These are phyloP conservation scores for Talaromyces sp. DNA, from an alignment of 2,329 filamentous ascomycete genomes.

Conservation along the genomic window DNA sequence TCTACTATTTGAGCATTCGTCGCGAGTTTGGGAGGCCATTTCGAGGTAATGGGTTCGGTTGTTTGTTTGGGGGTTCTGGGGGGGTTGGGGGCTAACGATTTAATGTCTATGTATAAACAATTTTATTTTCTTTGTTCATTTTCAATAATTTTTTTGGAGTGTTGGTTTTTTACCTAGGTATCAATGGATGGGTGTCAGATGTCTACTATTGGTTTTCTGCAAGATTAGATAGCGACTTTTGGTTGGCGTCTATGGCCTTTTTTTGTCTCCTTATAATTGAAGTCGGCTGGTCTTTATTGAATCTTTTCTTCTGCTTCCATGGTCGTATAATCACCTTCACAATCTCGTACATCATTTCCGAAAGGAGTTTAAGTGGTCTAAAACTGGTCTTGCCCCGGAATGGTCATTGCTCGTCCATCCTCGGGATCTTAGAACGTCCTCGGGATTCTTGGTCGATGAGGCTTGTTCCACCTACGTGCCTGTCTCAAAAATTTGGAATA, in stretches of 20 bases:
- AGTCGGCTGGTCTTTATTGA: not conserved
- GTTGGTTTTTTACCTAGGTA: not conserved
- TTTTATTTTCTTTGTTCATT: not conserved
- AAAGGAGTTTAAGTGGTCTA: too few relatives aligned
- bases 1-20: slow-evolving; percentile 29
- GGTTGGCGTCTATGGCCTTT: not conserved
- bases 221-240: not conserved
- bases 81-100: not conserved
- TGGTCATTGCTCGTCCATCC: too few relatives aligned
- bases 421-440: too few relatives aligned
- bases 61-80: not conserved
- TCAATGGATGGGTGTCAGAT: too few relatives aligned
- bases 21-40: not conserved
- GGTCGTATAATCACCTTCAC: too few relatives aligned
- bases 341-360: too few relatives aligned
- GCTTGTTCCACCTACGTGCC: too few relatives aligned
- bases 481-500: too few relatives aligned
- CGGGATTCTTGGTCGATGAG: too few relatives aligned
- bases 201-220: not conserved
- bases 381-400: too few relatives aligned
- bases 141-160: too few relatives aligned
- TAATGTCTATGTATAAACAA: not conserved
- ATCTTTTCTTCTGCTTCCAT: not conserved
- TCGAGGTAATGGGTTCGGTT: not conserved
- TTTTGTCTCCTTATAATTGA: not conserved